Evolutionary conservation across 140 eudicot species (phyloP), one percentile per base, ranked within the genome.

Genomic region (Artemisia princeps): DNA sequence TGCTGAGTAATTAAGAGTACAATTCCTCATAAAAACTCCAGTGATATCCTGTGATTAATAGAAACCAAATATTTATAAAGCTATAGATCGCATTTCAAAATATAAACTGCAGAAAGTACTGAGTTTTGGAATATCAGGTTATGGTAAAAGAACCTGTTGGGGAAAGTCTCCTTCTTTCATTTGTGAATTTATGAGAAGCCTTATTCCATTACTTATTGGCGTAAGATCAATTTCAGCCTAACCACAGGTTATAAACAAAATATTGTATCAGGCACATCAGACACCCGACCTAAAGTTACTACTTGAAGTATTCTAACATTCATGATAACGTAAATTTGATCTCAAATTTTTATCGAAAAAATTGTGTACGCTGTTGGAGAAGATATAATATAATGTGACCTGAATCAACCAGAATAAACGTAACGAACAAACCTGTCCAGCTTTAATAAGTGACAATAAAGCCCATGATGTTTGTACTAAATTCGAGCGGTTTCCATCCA

Each of bases 381-480:
- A 15, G 16, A 19, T 6, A 4, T 16, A 30, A 48, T 17, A 4
- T 30, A 15, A 3, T 22, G 3, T 0, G 44, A 37, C 44, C 44
- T 37, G 44, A 37, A 33, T 33, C 42, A 33, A 33, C 42, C 7
- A 33, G 42, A n/a, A 53, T 8, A 71, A 68, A 2, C 17, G 30
- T 51, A 16, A 51, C 12, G 52, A 56, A 19, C 80, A 15, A 42
- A 84, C 92, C 85, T 84, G 87, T 23, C 92, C 85, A 7, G 87
- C 85, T 66, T 68, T 71, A 24, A 82, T 82, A 6, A 85, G 85
- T 10, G 92, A 56, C 15, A 86, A 50, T 49, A 86, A 42, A 45
- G 94, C 94, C 94, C 94, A 86, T 17, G 88, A 75, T 20, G 94
- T 83, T 1, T 86, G 79, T 23, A 86, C 94, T 72, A 80, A 67